Percentiles rank a stretch among this genome's conserved stretches.
These are phyloP conservation scores for Venturia asperata DNA, from an alignment of 2,329 filamentous ascomycete species.

Conservation along the genomic window DNA sequence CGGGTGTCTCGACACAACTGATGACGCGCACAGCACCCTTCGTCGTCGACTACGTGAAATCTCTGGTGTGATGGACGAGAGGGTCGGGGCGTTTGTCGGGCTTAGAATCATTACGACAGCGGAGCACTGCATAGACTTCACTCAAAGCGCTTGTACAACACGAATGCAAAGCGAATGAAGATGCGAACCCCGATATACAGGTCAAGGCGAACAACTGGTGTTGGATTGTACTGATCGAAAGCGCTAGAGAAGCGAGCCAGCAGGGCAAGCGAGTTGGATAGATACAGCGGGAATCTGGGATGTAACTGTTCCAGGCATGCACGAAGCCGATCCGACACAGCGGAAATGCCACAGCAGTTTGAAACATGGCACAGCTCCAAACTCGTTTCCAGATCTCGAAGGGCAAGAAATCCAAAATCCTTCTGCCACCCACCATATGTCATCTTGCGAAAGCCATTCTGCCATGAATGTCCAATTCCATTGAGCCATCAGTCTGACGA, in stretches of 20 bases:
- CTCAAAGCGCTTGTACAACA: background rate
- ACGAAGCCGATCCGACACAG: background rate
- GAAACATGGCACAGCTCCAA: background rate
- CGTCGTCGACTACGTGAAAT: constrained; percentile 19
- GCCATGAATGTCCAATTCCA: background rate
- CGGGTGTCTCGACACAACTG: background rate
- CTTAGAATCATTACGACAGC: background rate
- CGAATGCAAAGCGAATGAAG: background rate
- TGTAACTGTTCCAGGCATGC: background rate
- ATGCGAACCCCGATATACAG: background rate
- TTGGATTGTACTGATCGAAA: background rate
- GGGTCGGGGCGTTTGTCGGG: background rate
- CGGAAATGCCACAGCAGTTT: background rate
- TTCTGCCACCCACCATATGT: no score
- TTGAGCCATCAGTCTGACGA: background rate
- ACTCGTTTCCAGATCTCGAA: background rate
- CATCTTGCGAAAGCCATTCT: background rate
- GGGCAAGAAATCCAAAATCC: background rate
- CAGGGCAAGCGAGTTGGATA: background rate
- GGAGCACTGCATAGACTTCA: constrained; percentile 1
- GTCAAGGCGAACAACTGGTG: background rate
- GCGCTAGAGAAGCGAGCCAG: background rate
- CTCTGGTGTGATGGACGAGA: constrained; percentile 15
- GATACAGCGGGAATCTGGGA: background rate
- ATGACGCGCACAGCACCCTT: constrained; percentile 18